Percentiles rank a stretch among this genome's conserved stretches.
phyloP scores from a whole-genome alignment of 345 rosid genomes.

The Syzygium aromaticum region DNA sequence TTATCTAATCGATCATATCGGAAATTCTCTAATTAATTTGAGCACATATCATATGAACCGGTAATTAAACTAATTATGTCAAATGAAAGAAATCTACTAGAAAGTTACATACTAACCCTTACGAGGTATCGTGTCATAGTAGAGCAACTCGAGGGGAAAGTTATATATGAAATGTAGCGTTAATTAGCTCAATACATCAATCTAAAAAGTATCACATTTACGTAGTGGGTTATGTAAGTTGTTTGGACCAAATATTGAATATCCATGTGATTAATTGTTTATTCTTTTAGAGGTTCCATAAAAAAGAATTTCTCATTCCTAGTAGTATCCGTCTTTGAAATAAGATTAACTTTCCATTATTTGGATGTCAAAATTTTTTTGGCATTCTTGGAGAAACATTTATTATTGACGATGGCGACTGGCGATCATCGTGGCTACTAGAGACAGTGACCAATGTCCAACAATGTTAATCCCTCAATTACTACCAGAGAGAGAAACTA shows the following conservation, averaged over 20 bases:
- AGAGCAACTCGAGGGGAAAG: not conserved
- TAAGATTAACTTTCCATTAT: too few relatives aligned
- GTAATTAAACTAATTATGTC: not conserved
- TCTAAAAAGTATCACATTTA: not conserved
- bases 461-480: too few relatives aligned
- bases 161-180: not conserved
- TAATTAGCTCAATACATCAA: not conserved
- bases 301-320: too few relatives aligned
- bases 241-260: not conserved
- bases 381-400: too few relatives aligned
- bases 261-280: too few relatives aligned
- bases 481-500: not conserved
- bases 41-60: not conserved
- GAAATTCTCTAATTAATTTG: not conserved
- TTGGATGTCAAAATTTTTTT: too few relatives aligned
- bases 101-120: accelerated
- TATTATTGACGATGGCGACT: too few relatives aligned
- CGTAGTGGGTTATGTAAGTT: not conserved
- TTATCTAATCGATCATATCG: not conserved
- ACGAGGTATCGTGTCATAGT: not conserved
- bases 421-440: too few relatives aligned
- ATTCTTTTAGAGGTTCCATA: too few relatives aligned
- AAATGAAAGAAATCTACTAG: not conserved
- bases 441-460: too few relatives aligned
- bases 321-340: too few relatives aligned